These are phyloP conservation scores for Dactylonectria estremocensis DNA, from an alignment of 2,329 filamentous ascomycete genomes.

Conservation along the genomic window DNA sequence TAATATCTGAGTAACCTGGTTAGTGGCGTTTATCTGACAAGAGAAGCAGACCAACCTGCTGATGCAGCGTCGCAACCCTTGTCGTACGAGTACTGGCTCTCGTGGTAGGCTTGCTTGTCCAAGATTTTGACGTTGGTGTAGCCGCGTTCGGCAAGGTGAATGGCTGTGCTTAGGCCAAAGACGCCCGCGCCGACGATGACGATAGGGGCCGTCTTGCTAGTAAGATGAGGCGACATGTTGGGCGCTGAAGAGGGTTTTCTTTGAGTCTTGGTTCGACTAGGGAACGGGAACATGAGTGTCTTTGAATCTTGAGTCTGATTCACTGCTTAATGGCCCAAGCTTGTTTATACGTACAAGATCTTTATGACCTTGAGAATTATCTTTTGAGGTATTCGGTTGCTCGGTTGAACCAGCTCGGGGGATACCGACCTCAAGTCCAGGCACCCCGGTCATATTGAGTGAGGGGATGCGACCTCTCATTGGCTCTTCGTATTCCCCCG, in stretches of 20 bases:
- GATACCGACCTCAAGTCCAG: neutral
- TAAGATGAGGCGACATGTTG: conserved; percentile 4
- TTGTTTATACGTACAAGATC: no score
- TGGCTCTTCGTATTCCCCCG: conserved; percentile 27
- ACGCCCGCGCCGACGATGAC: conserved; percentile 28
- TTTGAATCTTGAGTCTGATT: neutral
- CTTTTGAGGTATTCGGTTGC: no score
- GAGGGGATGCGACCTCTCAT: neutral
- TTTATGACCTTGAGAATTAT: no score
- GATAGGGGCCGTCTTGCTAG: conserved; percentile 8
- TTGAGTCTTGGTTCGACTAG: no score
- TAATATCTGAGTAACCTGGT: conserved; percentile 5
- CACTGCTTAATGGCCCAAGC: no score
- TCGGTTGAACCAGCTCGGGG: neutral
- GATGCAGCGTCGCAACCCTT: conserved; percentile 58
- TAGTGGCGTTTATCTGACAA: neutral
- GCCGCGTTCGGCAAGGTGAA: conserved; percentile 52
- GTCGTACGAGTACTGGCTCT: conserved; percentile 56
- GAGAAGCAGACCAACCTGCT: conserved; percentile 40
- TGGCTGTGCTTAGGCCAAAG: conserved; percentile 54
- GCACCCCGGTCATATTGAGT: neutral
- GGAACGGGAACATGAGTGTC: neutral
- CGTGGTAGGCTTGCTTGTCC: conserved; percentile 60
- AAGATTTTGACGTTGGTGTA: conserved; percentile 63
- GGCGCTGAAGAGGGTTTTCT: no score